Evolutionary conservation across 768 basidiomycete species (phyloP).

Genomic region (Russula brevipes): DNA sequence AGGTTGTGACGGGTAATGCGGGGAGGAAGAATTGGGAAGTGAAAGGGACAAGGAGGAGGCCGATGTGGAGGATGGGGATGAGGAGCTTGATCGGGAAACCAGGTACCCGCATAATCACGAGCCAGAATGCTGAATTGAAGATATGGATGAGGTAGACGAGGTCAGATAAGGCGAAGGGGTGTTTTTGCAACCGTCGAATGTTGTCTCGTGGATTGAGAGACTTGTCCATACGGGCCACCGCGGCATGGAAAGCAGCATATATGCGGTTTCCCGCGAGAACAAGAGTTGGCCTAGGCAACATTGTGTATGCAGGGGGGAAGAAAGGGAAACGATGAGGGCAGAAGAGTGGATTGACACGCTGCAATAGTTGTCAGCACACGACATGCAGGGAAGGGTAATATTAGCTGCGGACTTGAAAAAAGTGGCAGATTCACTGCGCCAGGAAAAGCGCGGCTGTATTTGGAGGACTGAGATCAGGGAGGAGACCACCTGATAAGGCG

Average conservation of each 20-base stretch:
- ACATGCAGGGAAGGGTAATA: background rate
- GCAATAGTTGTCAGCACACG: background rate
- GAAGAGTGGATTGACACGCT: background rate
- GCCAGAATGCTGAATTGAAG: conserved; percentile 61
- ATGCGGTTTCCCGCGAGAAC: conserved; percentile 23
- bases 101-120: conserved; percentile 64
- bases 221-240: conserved; percentile 66
- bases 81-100: conserved; percentile 67
- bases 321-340: background rate
- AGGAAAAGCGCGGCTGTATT: too few relatives aligned
- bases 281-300: conserved; percentile 12
- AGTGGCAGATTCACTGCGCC: background rate
- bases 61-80: conserved; percentile 66
- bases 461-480: background rate
- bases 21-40: conserved; percentile 90
- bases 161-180: conserved; percentile 55
- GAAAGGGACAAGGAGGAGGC: conserved; percentile 72
- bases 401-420: background rate
- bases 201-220: conserved; percentile 69
- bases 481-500: background rate
- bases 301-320: background rate
- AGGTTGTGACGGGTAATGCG: conserved; percentile 80
- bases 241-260: conserved; percentile 50
- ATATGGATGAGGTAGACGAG: conserved; percentile 61
- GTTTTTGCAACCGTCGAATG: conserved; percentile 49